A percentile compares a stretch with the other conserved stretches of the same genome.
Evolutionary conservation across 257 asterid genomes (phyloP).

Genomic region (Oldenlandia corymbosa): DNA sequence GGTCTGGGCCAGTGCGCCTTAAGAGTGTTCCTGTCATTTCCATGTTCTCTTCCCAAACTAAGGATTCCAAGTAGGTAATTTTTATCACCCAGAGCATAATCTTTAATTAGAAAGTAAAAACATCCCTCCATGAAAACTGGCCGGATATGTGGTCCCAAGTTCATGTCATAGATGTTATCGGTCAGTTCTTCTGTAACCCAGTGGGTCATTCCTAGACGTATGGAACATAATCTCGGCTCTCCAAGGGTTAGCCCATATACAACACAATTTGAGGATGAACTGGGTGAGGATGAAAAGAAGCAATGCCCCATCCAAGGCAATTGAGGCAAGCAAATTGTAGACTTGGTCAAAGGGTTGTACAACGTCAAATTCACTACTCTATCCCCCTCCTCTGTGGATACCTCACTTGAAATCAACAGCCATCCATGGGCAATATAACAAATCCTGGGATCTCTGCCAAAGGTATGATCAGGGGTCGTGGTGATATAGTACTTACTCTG

Average conservation of each 20-base stretch:
- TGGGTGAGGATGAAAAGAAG: not conserved
- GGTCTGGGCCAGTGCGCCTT: too few species aligned
- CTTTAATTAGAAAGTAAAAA: not conserved
- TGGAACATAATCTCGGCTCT: not conserved
- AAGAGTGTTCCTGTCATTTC: too few species aligned
- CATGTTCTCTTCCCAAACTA: too few species aligned
- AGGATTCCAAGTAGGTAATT: too few species aligned
- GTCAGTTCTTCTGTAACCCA: not conserved
- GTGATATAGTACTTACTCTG: not conserved
- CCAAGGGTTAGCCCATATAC: not conserved
- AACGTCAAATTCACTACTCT: not conserved
- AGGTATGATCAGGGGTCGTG: not conserved
- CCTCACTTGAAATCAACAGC: not conserved
- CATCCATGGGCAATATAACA: not conserved
- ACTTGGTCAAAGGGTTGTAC: not conserved
- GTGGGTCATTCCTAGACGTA: not conserved
- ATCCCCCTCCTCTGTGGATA: not conserved
- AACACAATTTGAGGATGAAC: not conserved
- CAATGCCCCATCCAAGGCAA: not conserved
- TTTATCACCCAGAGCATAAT: too few species aligned
- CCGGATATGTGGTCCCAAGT: too few species aligned
- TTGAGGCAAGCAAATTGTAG: not conserved
- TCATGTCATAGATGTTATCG: too few species aligned
- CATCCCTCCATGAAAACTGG: not conserved
- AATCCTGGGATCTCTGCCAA: not conserved